These are phyloP conservation scores for Calonectria pseudoturangicola DNA, from an alignment of 2,329 filamentous ascomycete genomes.

Conservation along the genomic window DNA sequence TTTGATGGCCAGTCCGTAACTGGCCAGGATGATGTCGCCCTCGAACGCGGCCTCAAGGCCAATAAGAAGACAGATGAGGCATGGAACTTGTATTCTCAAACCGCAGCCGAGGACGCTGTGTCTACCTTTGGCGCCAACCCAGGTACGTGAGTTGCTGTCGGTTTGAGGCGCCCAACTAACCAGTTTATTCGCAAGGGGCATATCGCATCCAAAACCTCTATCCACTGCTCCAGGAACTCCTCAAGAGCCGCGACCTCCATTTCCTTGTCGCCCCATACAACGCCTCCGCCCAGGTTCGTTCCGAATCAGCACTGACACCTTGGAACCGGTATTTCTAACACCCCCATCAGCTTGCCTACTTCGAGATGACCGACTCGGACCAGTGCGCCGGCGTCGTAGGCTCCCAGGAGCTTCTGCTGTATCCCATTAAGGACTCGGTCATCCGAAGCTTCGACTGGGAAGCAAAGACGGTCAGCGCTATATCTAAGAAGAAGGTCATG, in stretches of 20 bases:
- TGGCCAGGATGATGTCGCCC: slow-evolving; percentile 82
- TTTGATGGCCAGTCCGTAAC: slow-evolving; percentile 92
- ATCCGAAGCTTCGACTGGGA: slow-evolving; percentile 82
- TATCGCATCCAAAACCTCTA: slow-evolving; percentile 83
- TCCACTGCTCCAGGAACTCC: slow-evolving; percentile 83
- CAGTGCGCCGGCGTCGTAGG: slow-evolving; percentile 88
- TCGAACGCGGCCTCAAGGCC: slow-evolving; percentile 78
- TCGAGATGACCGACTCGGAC: slow-evolving; percentile 80
- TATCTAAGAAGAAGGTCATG: slow-evolving; percentile 82
- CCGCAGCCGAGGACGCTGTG: slow-evolving; percentile 87
- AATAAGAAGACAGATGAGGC: slow-evolving; percentile 84
- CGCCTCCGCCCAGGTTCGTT: slow-evolving; percentile 86
- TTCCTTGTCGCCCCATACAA: slow-evolving; percentile 92
- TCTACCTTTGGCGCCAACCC: slow-evolving; percentile 86
- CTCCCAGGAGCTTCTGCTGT: slow-evolving; percentile 88
- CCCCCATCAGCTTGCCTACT: slow-evolving; percentile 80
- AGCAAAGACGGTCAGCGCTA: slow-evolving; percentile 75
- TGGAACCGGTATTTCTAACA: slow-evolving; percentile 41
- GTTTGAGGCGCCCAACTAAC: slow-evolving; percentile 53
- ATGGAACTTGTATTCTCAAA: slow-evolving; percentile 90
- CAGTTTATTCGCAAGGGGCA: slow-evolving; percentile 72
- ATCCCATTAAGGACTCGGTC: slow-evolving; percentile 86
- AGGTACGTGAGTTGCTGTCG: slow-evolving; percentile 68
- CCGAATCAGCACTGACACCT: slow-evolving; percentile 10
- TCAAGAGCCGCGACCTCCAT: slow-evolving; percentile 80